phyloP scores from a whole-genome alignment of 768 basidiomycete species.

The Macrolepiota albuminosa region DNA sequence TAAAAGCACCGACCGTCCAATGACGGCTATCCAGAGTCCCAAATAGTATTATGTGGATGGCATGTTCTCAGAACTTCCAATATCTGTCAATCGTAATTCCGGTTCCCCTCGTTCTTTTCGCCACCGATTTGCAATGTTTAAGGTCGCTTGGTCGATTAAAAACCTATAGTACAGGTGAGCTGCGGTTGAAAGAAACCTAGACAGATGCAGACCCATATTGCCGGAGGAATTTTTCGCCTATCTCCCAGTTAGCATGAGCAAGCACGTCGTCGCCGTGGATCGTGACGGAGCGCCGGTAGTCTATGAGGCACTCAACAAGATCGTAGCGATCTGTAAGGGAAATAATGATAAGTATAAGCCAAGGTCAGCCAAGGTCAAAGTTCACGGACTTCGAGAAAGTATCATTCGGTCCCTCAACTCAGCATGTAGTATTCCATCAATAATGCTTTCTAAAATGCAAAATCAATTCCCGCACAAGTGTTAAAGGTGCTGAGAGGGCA shows the following conservation, averaged over 20 bases:
- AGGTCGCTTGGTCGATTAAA: conserved; percentile 68
- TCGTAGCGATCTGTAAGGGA: conserved; percentile 61
- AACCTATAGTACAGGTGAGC: conserved; percentile 42
- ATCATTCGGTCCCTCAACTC: conserved; percentile 91
- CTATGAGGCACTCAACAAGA: conserved; percentile 73
- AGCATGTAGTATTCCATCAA: conserved; percentile 86
- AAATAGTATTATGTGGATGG: conserved; percentile 14
- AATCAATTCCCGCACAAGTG: conserved; percentile 7
- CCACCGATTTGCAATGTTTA: conserved; percentile 83
- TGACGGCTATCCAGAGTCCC: not conserved
- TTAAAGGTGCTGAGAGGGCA: conserved; percentile 14
- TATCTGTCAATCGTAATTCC: conserved; percentile 58
- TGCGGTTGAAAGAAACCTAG: not conserved
- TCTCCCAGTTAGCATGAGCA: conserved; percentile 88
- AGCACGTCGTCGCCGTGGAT: conserved; percentile 91
- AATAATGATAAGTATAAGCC: not conserved
- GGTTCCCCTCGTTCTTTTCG: conserved; percentile 75
- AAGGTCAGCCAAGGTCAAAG: not conserved
- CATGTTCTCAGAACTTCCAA: conserved; percentile 32
- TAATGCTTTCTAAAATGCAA: conserved; percentile 65
- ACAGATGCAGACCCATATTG: conserved; percentile 64
- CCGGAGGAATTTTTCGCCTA: conserved; percentile 76
- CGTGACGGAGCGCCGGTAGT: conserved; percentile 62
- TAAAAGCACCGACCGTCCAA: conserved; percentile 2
- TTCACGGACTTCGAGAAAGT: conserved; percentile 63